Evolutionary conservation across 495 filamentous ascomycete species (phyloP), one percentile per base, ranked within the genome.

Genomic region (Rhypophila decipiens): DNA sequence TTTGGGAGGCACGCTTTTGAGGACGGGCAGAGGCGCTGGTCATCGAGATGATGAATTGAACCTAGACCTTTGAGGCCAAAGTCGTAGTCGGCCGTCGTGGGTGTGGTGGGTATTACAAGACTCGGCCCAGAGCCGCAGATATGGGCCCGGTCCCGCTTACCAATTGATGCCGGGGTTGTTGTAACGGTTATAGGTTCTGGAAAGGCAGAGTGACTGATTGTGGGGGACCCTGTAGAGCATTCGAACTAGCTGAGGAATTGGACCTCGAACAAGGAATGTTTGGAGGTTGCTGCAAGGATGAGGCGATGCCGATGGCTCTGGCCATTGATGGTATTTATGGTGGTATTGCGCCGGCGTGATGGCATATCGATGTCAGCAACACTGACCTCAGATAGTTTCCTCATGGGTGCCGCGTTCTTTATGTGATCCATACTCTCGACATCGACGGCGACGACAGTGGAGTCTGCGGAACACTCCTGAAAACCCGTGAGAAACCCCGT

Each of bases 1-100:
- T 40, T 83, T 84, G 17, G 85, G 57, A 1, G 86, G 83, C 12
- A 84, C 51, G 41, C 64, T 57, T 35, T 59, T 61, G 5, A 54
- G 51, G 3, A 22, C 48, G 19, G 39, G 33, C n/a, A 57, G 55
- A 3, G 58, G 44, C 1, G 60, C 50, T 20, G 58, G 52, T 43
- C 51, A 38, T 58, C 57, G 55, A 53, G 42, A 58, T 50, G 27
- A 60, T 45, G 23, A 63, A 12, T 37, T 1, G 2, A 22, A 17
- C 15, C n/a, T 40, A 33, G 47, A 29, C 2, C 58, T 52, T 44
- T 52, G 46, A 38, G 58, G 37, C 60, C 63, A 20, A 53, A 67
- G 12, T n/a, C n/a, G 55, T 52, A 20, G 42, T 42, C 39, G 52
- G 50, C 42, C 60, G 68, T 45, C 55, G 64, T 18, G 56, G 57